phyloP scores from a whole-genome alignment of 768 basidiomycete species.

The Suillus spraguei region DNA sequence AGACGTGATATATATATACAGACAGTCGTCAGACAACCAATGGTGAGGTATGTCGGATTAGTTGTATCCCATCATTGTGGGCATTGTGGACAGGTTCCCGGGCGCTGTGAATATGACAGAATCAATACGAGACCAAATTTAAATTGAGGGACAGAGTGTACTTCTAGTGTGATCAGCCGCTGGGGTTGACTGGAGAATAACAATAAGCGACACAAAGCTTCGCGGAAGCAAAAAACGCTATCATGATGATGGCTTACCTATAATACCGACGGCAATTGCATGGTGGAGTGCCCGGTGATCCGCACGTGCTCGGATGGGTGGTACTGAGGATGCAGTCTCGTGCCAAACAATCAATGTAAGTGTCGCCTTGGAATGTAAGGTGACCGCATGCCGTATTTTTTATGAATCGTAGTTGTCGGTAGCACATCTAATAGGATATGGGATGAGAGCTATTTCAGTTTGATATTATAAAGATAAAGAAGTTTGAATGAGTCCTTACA shows the following conservation, averaged over 20 bases:
- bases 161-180: conserved; percentile 48
- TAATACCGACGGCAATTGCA: conserved; percentile 62
- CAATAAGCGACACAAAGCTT: conserved; percentile 11
- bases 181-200: conserved; percentile 50
- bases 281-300: conserved; percentile 27
- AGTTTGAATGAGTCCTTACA: conserved; percentile 20
- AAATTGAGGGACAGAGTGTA: conserved; percentile 29
- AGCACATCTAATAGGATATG: conserved; percentile 53
- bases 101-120: conserved; percentile 31
- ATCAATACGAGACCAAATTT: conserved; percentile 5
- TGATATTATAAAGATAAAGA: conserved; percentile 11
- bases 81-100: conserved; percentile 44
- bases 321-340: conserved; percentile 48
- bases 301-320: conserved; percentile 52
- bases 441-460: conserved; percentile 12
- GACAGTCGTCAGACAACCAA: not conserved
- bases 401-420: conserved; percentile 56
- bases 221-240: conserved; percentile 8
- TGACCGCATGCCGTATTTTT: conserved; percentile 58
- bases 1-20: conserved; percentile 18
- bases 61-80: conserved; percentile 15
- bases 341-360: conserved; percentile 54
- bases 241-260: conserved; percentile 36
- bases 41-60: not conserved
- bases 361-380: conserved; percentile 45